Percentiles rank a stretch among this genome's conserved stretches.
Conservation (phyloP, 768 basidiomycete genomes). For the Chlorophyllum brunneum region DNA sequence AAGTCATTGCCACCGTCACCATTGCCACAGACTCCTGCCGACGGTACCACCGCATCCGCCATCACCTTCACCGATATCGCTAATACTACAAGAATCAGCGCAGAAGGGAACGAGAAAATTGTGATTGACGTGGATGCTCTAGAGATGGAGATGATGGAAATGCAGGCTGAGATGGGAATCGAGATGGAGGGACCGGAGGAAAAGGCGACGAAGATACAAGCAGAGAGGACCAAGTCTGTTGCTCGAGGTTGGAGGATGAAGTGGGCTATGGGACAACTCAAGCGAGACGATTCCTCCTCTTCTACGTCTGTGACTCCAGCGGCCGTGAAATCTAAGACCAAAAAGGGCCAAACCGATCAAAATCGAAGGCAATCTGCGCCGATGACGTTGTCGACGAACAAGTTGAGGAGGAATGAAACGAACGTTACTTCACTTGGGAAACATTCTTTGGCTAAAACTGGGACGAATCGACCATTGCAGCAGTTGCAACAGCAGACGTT, state of each 20-base stretch:
- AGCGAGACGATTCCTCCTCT: constrained; percentile 2
- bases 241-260: constrained; percentile 27
- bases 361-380: constrained; percentile 15
- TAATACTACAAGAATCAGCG: constrained; percentile 8
- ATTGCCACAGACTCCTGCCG: not conserved
- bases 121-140: constrained; percentile 25
- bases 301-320: not conserved
- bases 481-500: not conserved
- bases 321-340: constrained; percentile 8
- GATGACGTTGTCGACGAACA: constrained; percentile 24
- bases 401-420: constrained; percentile 38
- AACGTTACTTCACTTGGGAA: constrained; percentile 42
- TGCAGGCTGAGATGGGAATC: not conserved
- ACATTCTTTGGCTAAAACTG: constrained; percentile 20
- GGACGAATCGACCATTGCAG: constrained; percentile 1
- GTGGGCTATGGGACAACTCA: constrained; percentile 24
- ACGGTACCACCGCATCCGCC: not conserved
- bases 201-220: constrained; percentile 11
- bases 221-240: constrained; percentile 17
- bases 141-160: constrained; percentile 4
- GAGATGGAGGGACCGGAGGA: constrained; percentile 24
- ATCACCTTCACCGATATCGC: not conserved
- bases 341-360: constrained; percentile 27
- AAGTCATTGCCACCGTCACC: constrained; percentile 1
- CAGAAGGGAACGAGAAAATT: constrained; percentile 12